Evolutionary conservation across 2,329 filamentous ascomycete genomes (phyloP), one percentile per base, ranked within the genome.

Genomic region (Capronia americana): DNA sequence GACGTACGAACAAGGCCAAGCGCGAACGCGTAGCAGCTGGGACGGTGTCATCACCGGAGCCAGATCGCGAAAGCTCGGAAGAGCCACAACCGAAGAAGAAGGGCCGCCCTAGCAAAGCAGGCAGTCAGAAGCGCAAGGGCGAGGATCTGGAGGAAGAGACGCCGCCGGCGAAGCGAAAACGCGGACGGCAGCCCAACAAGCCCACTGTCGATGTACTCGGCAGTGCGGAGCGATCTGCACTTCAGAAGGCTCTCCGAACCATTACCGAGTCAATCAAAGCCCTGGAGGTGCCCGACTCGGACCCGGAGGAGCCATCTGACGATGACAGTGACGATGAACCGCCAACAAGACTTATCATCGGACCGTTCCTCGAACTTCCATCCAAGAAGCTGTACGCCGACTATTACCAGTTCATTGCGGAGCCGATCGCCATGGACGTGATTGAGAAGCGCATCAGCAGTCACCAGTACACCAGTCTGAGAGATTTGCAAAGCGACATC

Each of bases 361-460:
- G 93, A 34, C 94, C 93, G 0, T 99, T 99, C 79, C 86, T 98
- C 78, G 93, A 95, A 75, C 84, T 97, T 34, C 94, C 94, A 0
- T 90, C 92, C 48, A 96, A 92, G 81, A 89, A 90, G 66, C 89
- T 94, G 66, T 99, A 96, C 76, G 91, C 92, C 28, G 93, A 98
- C 77, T 99, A 99, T 82, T 99, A 97, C 77, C 82, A 94, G 76
- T 88, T 97, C 78, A 99, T 99, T 77, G 87, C 90, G 75, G 90
- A 89, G 62, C 95, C 95, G 0, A 97, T 99, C 75, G 94, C 92
- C 75, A 97, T 98, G 91, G 95, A 97, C 73, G 89, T 93, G 77
- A 97, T 99, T 75, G 88, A 92, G 77, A 92, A 90, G 77, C 94
- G 92, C 83, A 97, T 99, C 81, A 97, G 97, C 83, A 94, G 92